A percentile compares a stretch with the other conserved stretches of the same genome.
phyloP scores from a whole-genome alignment of 2,329 filamentous ascomycete genomes.

The Colletotrichum australisinense region DNA sequence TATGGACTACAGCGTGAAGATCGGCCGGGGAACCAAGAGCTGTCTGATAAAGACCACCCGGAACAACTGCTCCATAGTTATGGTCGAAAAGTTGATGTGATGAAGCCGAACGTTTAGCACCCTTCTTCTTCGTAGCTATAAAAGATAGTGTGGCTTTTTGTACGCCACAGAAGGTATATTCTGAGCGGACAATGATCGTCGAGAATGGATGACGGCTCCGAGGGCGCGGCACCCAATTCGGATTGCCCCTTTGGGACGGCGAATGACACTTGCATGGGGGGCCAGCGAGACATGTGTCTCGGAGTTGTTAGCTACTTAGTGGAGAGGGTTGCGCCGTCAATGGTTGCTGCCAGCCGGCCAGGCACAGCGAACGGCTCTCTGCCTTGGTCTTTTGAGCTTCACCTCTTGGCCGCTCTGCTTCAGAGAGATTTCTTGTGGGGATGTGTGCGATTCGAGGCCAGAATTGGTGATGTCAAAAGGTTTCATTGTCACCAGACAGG shows the following conservation, averaged over 20 bases:
- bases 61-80: slow-evolving; percentile 11
- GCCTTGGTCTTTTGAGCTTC: slow-evolving; percentile 22
- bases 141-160: not conserved
- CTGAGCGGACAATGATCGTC: not conserved
- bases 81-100: not conserved
- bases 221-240: slow-evolving; percentile 29
- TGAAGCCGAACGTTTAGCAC: not conserved
- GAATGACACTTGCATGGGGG: slow-evolving; percentile 27
- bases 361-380: slow-evolving; percentile 13
- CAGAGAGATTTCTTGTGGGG: slow-evolving; percentile 8
- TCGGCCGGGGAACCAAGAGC: not conserved
- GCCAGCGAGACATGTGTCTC: slow-evolving; percentile 2
- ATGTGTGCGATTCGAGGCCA: slow-evolving; percentile 23
- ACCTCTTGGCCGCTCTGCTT: not conserved
- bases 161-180: not conserved
- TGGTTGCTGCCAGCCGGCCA: slow-evolving; percentile 13
- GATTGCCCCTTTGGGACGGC: slow-evolving; percentile 29
- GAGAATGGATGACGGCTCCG: slow-evolving; percentile 31
- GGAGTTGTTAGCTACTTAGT: slow-evolving; percentile 7
- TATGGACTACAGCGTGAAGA: slow-evolving; percentile 6
- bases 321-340: slow-evolving; percentile 28
- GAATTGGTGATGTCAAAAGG: slow-evolving; percentile 28
- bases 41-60: not conserved
- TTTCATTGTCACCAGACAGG: slow-evolving; percentile 23
- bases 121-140: not conserved